Evolutionary conservation across 2,329 filamentous ascomycete species (phyloP).

Genomic region (Fusarium torulosum): DNA sequence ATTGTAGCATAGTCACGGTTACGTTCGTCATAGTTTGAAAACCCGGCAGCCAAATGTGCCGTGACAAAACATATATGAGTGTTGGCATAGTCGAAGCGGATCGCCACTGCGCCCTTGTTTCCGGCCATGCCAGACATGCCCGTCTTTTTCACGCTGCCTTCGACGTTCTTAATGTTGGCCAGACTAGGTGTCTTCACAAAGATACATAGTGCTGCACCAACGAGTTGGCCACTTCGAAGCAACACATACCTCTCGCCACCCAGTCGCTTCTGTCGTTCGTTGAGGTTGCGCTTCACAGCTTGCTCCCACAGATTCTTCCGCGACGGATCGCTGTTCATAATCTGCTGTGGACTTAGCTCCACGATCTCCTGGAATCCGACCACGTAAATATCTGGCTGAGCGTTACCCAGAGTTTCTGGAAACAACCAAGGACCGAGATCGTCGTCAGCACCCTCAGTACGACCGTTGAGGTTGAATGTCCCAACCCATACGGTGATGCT

Average conservation of each 20-base stretch:
- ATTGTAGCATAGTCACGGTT: conserved; percentile 95
- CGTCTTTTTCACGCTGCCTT: conserved; percentile 93
- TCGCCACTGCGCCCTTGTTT: conserved; percentile 97
- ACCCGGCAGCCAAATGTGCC: conserved; percentile 94
- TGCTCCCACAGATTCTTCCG: conserved; percentile 88
- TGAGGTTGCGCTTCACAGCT: conserved; percentile 82
- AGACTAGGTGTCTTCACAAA: conserved; percentile 87
- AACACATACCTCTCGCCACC: conserved; percentile 87
- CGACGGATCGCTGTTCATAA: conserved; percentile 96
- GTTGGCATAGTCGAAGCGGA: conserved; percentile 93
- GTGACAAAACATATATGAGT: conserved; percentile 96
- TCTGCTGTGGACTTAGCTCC: conserved; percentile 96
- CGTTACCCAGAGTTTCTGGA: conserved; percentile 67
- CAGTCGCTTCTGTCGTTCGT: conserved; percentile 73
- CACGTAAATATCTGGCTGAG: conserved; percentile 85
- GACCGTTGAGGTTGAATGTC: conserved; percentile 95
- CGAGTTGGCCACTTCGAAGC: conserved; percentile 90
- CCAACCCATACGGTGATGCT: conserved; percentile 85
- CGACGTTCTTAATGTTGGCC: conserved; percentile 91
- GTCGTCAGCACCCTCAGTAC: conserved; percentile 79
- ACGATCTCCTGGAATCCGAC: conserved; percentile 98
- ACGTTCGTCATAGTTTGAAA: conserved; percentile 95
- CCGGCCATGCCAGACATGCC: conserved; percentile 97
- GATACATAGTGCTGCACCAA: conserved; percentile 91
- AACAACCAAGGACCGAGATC: conserved; percentile 91